Evolutionary conservation across 129 eudicot species (phyloP).

Genomic region (Arctium lappa): DNA sequence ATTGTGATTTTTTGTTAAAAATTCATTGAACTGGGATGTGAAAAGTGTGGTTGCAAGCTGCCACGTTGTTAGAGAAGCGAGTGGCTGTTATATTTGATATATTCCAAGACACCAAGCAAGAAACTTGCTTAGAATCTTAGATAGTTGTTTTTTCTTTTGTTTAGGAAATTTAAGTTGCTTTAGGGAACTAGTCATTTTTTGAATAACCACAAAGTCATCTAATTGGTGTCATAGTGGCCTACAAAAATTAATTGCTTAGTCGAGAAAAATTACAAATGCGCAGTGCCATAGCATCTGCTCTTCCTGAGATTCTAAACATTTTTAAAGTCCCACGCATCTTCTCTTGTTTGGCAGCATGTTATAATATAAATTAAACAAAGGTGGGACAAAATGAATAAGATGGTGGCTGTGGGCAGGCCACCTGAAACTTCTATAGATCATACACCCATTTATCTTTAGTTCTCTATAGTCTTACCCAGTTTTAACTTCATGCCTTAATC

Average conservation of each 20-base stretch:
- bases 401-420: no score
- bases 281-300: no score
- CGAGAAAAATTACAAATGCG: background rate
- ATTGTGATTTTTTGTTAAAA: background rate
- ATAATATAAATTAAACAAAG: no score
- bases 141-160: slow-evolving; percentile 1
- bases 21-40: background rate
- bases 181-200: background rate
- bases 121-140: background rate
- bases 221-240: background rate
- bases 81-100: background rate
- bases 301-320: no score
- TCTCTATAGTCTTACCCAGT: no score
- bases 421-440: no score
- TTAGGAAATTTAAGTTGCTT: background rate
- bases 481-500: no score
- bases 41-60: background rate
- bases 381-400: no score
- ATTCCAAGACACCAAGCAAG: background rate
- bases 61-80: background rate
- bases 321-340: no score
- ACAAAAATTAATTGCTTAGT: background rate
- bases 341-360: no score
- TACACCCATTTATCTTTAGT: no score
- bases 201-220: background rate